A percentile compares a stretch with the other conserved stretches of the same genome.
phyloP scores from a whole-genome alignment of 2,329 filamentous ascomycete genomes.

The Hypocreales sp. region DNA sequence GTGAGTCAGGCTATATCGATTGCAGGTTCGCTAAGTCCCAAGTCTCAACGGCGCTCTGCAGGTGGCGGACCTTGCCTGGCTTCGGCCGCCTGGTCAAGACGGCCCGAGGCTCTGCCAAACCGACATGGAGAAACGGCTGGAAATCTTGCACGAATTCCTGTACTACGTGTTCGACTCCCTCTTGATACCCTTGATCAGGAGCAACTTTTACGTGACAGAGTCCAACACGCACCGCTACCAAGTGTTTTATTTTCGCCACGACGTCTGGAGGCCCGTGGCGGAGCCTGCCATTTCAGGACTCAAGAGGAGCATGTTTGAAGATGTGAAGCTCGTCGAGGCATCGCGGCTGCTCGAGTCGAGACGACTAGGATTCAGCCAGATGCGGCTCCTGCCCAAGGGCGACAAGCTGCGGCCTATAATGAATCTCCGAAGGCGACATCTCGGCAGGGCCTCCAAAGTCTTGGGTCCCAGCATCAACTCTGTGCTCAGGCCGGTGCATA shows the following conservation, averaged over 20 bases:
- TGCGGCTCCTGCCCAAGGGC: slow-evolving; percentile 73
- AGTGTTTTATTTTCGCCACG: slow-evolving; percentile 88
- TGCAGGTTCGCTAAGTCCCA: too few species aligned
- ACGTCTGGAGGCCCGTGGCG: slow-evolving; percentile 68
- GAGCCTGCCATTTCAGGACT: slow-evolving; percentile 56
- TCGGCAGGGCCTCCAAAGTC: slow-evolving; percentile 43
- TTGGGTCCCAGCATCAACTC: slow-evolving; percentile 26
- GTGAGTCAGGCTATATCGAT: slow-evolving; percentile 30
- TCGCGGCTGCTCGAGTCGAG: slow-evolving; percentile 42
- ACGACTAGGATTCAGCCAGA: slow-evolving; percentile 57
- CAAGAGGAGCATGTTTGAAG: slow-evolving; percentile 63
- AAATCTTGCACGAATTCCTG: slow-evolving; percentile 71
- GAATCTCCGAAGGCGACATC: slow-evolving; percentile 57
- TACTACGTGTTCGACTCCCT: slow-evolving; percentile 92
- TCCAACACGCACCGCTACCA: slow-evolving; percentile 65
- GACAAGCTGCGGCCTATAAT: slow-evolving; percentile 67
- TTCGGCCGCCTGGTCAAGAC: slow-evolving; percentile 36
- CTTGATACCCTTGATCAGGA: slow-evolving; percentile 70
- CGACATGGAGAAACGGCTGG: slow-evolving; percentile 59
- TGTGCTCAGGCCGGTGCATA: slow-evolving; percentile 56
- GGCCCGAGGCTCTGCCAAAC: slow-evolving; percentile 47
- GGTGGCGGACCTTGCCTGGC: slow-evolving; percentile 59
- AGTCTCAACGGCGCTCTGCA: slow-evolving; percentile 16
- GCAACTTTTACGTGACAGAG: slow-evolving; percentile 91
- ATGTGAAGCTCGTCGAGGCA: slow-evolving; percentile 45